Conservation (phyloP, 2,329 filamentous ascomycete species). For the Aspergillus fumigatiaffinis region DNA sequence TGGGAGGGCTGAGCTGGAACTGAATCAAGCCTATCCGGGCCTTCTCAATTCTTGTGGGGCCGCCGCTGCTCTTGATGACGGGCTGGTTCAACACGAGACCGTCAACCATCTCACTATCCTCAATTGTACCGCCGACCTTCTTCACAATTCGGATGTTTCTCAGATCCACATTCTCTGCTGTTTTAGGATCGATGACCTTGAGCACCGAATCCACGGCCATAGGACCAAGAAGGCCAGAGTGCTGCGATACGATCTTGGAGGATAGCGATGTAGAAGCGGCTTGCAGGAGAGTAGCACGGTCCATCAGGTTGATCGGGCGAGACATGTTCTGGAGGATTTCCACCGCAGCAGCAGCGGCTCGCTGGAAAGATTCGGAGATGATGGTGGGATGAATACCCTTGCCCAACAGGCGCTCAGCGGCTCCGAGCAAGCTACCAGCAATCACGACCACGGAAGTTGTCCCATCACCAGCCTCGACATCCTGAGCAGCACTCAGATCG, state of each 20-base stretch:
- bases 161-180: slow-evolving; percentile 91
- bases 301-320: slow-evolving; percentile 81
- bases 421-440: slow-evolving; percentile 88
- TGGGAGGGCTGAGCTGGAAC: slow-evolving; percentile 96
- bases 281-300: slow-evolving; percentile 87
- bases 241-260: slow-evolving; percentile 97
- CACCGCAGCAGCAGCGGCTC: slow-evolving; percentile 85
- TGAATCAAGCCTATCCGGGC: slow-evolving; percentile 95
- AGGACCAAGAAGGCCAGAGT: slow-evolving; percentile 88
- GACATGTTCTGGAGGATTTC: slow-evolving; percentile 92
- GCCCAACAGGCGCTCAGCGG: slow-evolving; percentile 81
- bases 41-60: slow-evolving; percentile 92
- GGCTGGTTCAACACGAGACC: slow-evolving; percentile 88
- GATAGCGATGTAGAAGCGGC: slow-evolving; percentile 95
- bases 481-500: slow-evolving; percentile 92
- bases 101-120: slow-evolving; percentile 96
- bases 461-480: slow-evolving; percentile 96
- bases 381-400: slow-evolving; percentile 97
- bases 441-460: slow-evolving; percentile 98
- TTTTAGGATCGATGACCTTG: slow-evolving; percentile 93
- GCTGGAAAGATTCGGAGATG: slow-evolving; percentile 96
- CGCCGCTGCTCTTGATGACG: slow-evolving; percentile 89
- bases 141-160: slow-evolving; percentile 96
- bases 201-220: slow-evolving; percentile 98
- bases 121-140: slow-evolving; percentile 96